Base-by-base conservation (phyloP, 2,329 filamentous ascomycete species). In the Sclerotinia borealis region DNA sequence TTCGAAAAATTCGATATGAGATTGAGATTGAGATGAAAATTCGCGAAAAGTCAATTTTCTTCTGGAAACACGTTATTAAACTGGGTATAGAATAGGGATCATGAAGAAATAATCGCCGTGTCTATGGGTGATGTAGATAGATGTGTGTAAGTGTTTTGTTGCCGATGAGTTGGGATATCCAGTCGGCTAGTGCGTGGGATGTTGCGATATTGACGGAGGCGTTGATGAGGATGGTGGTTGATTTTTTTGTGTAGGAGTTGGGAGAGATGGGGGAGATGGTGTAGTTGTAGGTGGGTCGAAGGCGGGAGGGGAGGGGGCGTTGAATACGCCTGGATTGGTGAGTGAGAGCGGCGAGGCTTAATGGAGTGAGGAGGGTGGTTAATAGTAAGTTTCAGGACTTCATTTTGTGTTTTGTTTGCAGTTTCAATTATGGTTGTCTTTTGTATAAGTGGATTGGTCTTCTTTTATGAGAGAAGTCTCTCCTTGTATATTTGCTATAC, bases 21-120 rank as follows among this genome's bases (percentile, higher is more conserved):
- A n/a, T n/a, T n/a, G n/a, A n/a, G n/a, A n/a, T n/a, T n/a, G n/a
- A n/a, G n/a, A n/a, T n/a, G n/a, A n/a, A n/a, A n/a, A n/a, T n/a
- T n/a, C n/a, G n/a, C n/a, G n/a, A n/a, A n/a, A n/a, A n/a, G n/a
- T n/a, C n/a, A n/a, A n/a, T n/a, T n/a, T n/a, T n/a, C n/a, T n/a
- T n/a, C n/a, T n/a, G n/a, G n/a, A n/a, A n/a, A n/a, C n/a, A n/a
- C n/a, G n/a, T n/a, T n/a, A n/a, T n/a, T n/a, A n/a, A n/a, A n/a
- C n/a, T n/a, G n/a, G n/a, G n/a, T n/a, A n/a, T n/a, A 79, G 62
- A 7, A 69, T 48, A 0, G 72, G 63, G 13, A 74, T 62, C 43
- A 75, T 75, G 56, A 78, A 75, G 65, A 71, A 79, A 66, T 79
- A 77, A 66, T 78, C 76, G 19, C 71, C 76, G 47, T 79, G 76